Conservation (phyloP, 345 rosid genomes). For the Alliaria petiolata region DNA sequence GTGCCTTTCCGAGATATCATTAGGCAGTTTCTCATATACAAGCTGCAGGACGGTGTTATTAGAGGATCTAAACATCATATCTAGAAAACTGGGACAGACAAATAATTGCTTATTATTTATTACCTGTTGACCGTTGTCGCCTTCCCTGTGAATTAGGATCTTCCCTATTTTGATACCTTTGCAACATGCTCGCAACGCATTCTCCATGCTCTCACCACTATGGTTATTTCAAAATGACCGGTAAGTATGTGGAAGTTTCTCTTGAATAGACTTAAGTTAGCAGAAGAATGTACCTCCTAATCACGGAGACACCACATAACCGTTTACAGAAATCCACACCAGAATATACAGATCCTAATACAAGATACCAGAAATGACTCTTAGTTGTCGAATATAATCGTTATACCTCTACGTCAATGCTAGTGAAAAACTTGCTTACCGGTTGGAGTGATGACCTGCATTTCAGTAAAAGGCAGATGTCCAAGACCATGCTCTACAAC, state of each 20-base stretch:
- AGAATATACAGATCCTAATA: conserved; percentile 79
- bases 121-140: conserved; percentile 91
- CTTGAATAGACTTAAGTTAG: conserved; percentile 5
- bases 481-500: conserved; percentile 96
- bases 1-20: conserved; percentile 84
- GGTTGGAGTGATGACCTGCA: conserved; percentile 90
- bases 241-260: background rate
- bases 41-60: conserved; percentile 40
- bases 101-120: conserved; percentile 9
- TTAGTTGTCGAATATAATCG: background rate
- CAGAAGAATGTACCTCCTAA: conserved; percentile 63
- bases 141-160: conserved; percentile 93
- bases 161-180: conserved; percentile 95
- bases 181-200: conserved; percentile 93
- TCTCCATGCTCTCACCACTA: conserved; percentile 98
- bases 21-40: conserved; percentile 80
- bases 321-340: conserved; percentile 97
- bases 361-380: background rate
- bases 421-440: conserved; percentile 46
- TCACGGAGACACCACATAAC: conserved; percentile 86
- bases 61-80: background rate
- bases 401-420: background rate
- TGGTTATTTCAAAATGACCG: background rate
- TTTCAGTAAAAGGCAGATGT: conserved; percentile 92
- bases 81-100: background rate